Percentiles rank a stretch among this genome's conserved stretches.
These are phyloP conservation scores for Phlebiopsis gigantea DNA, from an alignment of 768 basidiomycete genomes.

Conservation along the genomic window DNA sequence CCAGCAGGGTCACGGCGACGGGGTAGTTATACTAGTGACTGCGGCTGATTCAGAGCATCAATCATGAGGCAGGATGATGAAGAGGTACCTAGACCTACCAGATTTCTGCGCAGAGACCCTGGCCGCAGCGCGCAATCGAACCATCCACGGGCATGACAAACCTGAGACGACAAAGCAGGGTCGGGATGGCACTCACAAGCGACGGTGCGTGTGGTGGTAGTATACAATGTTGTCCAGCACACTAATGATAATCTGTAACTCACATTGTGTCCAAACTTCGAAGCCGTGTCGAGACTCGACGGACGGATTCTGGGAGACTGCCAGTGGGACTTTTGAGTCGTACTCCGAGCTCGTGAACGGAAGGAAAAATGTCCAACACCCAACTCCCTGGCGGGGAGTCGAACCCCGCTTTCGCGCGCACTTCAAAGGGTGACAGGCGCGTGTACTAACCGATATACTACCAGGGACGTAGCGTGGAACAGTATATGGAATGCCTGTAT, in stretches of 20 bases:
- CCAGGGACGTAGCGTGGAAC: constrained; percentile 8
- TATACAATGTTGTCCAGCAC: too few relatives aligned
- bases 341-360: too few relatives aligned
- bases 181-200: background rate
- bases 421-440: constrained; percentile 4
- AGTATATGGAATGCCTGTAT: too few relatives aligned
- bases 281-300: background rate
- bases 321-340: too few relatives aligned
- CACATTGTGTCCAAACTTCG: background rate
- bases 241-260: too few relatives aligned
- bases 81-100: background rate
- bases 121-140: background rate
- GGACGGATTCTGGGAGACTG: too few relatives aligned
- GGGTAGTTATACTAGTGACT: background rate
- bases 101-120: background rate
- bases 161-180: background rate
- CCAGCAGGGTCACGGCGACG: background rate
- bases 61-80: background rate
- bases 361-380: background rate
- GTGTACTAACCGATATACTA: constrained; percentile 12
- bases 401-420: constrained; percentile 30
- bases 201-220: too few relatives aligned
- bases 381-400: constrained; percentile 28
- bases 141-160: background rate
- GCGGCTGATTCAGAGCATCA: background rate